Base-by-base conservation (phyloP, 75 land plant species). In the Cunninghamia lanceolata region DNA sequence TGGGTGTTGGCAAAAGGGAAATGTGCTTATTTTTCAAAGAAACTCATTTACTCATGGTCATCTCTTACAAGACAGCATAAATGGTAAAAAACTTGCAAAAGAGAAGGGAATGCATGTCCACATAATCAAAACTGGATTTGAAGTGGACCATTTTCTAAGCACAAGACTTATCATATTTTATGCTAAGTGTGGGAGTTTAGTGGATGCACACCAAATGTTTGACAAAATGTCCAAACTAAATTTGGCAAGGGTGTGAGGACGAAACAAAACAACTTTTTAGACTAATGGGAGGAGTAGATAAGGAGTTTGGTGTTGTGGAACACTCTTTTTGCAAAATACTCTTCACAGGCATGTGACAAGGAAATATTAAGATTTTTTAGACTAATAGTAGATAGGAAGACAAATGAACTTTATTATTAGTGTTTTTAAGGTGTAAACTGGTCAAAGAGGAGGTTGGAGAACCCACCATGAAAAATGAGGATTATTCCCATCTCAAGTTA, bases 161-260 rank as follows among this genome's bases (percentile, higher is more conserved):
- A 85, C 54, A 46, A 85, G 34, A 11, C 53, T 85, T 39, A 35
- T 76, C 47, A 47, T 34, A 43, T 28, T 85, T 15, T 85, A 79
- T 77, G 86, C 83, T 32, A 85, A 85, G 82, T 74, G 83, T 38
- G 86, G 83, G 9, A 75, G 45, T 46, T 39, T 85, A 11, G 14
- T 28, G 46, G 46, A 75, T 28, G 53, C 86, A 28, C 86, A 47
- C 14, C 43, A 46, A 21, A 47, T 85, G 6, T 76, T 85, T 42
- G 86, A 85, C 68, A 42, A 21, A 32, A 70, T 85, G n/a, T 17
- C 50, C 30, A 9, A 70, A 70, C 83, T 45, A 71, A 80, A 39
- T 39, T 1, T 39, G 40, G 40, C 2, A 39, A 2, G 40, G 40
- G 40, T 39, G 40, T 1, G 40, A 39, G 2, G 40, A n/a, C n/a